phyloP scores from a whole-genome alignment of 495 filamentous ascomycete species.

The Penicillium argentinense region DNA sequence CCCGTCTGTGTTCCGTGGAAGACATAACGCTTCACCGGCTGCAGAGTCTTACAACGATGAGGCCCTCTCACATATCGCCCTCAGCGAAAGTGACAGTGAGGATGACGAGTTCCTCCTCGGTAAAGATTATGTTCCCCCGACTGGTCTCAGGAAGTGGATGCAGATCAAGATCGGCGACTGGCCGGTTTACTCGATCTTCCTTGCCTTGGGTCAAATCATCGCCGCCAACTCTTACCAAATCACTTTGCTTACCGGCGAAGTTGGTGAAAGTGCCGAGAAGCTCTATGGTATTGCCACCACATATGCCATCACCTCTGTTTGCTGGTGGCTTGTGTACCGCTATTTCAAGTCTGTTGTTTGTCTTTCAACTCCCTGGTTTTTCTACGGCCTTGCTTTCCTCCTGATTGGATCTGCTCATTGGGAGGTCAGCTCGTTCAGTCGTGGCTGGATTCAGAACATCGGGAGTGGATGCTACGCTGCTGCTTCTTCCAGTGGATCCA shows the following conservation, averaged over 20 bases:
- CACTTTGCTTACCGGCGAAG: conserved; percentile 63
- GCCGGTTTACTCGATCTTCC: conserved; percentile 71
- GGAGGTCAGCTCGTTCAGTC: conserved; percentile 34
- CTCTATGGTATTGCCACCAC: conserved; percentile 66
- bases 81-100: conserved; percentile 25
- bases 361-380: conserved; percentile 59
- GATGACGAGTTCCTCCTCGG: conserved; percentile 63
- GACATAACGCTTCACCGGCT: conserved; percentile 32
- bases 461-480: conserved; percentile 46
- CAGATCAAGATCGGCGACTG: conserved; percentile 57
- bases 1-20: conserved; percentile 41
- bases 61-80: conserved; percentile 26
- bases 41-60: conserved; percentile 37
- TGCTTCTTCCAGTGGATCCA: conserved; percentile 48
- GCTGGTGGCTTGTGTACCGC: conserved; percentile 68
- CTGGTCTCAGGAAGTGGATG: conserved; percentile 57
- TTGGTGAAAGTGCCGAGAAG: conserved; percentile 60
- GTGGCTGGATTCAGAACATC: conserved; percentile 51
- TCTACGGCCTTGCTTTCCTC: conserved; percentile 66
- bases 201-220: conserved; percentile 66
- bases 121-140: conserved; percentile 65
- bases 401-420: conserved; percentile 64
- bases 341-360: conserved; percentile 59
- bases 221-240: conserved; percentile 74
- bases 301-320: conserved; percentile 60